These are phyloP conservation scores for Aspergillus carlsbadensis DNA, from an alignment of 495 filamentous ascomycete species.

Conservation along the genomic window DNA sequence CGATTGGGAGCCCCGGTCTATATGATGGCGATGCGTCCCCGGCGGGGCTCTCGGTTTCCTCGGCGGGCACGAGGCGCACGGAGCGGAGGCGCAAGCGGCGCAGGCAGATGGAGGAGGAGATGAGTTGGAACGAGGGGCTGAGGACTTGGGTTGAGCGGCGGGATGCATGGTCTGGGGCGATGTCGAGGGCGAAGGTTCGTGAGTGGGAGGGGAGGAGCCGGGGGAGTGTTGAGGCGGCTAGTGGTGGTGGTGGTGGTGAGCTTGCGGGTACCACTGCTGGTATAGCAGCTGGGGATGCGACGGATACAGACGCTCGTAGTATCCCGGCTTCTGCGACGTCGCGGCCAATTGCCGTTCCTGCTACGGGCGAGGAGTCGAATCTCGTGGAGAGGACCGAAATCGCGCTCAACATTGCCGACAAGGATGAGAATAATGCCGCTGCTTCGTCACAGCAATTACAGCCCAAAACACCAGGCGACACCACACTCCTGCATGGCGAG, in stretches of 20 bases:
- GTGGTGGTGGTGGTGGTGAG: not conserved
- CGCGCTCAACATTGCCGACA: conserved; percentile 27
- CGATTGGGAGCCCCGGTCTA: conserved; percentile 16
- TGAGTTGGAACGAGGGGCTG: conserved; percentile 80
- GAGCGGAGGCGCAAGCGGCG: conserved; percentile 59
- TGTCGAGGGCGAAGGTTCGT: conserved; percentile 30
- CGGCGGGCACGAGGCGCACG: not conserved
- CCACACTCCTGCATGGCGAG: not conserved
- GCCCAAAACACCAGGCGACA: not conserved
- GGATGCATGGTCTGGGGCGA: conserved; percentile 86
- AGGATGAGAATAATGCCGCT: conserved; percentile 1
- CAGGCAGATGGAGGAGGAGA: conserved; percentile 65
- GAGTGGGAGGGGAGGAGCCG: not conserved
- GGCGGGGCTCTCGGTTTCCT: conserved; percentile 3
- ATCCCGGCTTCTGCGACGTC: not conserved
- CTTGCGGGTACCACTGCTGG: not conserved
- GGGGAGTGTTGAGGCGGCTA: not conserved
- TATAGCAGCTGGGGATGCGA: not conserved
- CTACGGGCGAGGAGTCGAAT: conserved; percentile 19
- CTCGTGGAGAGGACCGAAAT: conserved; percentile 31
- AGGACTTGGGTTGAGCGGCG: conserved; percentile 70
- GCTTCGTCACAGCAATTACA: conserved; percentile 22
- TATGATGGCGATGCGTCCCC: conserved; percentile 4
- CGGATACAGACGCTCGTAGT: not conserved
- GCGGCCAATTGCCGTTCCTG: not conserved